Evolutionary conservation across 768 basidiomycete species (phyloP), one percentile per base, ranked within the genome.

Genomic region (Panaeolus papilionaceus): DNA sequence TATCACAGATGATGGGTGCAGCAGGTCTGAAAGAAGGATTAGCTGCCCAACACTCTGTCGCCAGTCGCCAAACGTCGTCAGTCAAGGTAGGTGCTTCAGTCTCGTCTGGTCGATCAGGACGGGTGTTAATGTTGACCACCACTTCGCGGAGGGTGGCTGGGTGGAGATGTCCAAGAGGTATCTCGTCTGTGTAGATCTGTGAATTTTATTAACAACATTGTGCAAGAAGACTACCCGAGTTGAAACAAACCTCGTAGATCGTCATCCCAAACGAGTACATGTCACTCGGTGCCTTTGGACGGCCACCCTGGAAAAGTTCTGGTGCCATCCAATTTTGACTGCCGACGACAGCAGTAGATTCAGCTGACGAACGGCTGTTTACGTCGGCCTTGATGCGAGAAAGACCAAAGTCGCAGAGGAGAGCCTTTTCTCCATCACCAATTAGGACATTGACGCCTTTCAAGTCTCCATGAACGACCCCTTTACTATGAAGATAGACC

Each of bases 241-340:
- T 7, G 26, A 45, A 33, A 47, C 11, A 16, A 37, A 77, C 74
- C 72, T 77, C 76, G 49, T 75, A 75, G 11, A 71, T 66, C 9
- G 73, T 77, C 76, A 77, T 75, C 7, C 66, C 70, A 62, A 75
- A 73, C 1, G 75, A 67, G 58, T 77, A 77, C 18, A 75, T 69
- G 28, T 77, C 75, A n/a, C 67, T 71, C 2, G 71, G 66, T 5
- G 62, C 39, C 45, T 66, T 64, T 28, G 70, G 65, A 1, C 63
- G 66, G 7, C 66, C 66, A 18, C 76, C 76, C 16, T 61, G 39
- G 37, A 77, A 66, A 6, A 70, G 54, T 65, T 77, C 75, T 0
- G 76, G 75, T 5, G 75, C 71, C 76, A 76, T 76, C 75, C 76
- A 77, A 64, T 77, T 72, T 18, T 70, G 71, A 26, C 74, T 74